These are phyloP conservation scores for Colletotrichum eleusines DNA, from an alignment of 2,329 filamentous ascomycete genomes.

Conservation along the genomic window DNA sequence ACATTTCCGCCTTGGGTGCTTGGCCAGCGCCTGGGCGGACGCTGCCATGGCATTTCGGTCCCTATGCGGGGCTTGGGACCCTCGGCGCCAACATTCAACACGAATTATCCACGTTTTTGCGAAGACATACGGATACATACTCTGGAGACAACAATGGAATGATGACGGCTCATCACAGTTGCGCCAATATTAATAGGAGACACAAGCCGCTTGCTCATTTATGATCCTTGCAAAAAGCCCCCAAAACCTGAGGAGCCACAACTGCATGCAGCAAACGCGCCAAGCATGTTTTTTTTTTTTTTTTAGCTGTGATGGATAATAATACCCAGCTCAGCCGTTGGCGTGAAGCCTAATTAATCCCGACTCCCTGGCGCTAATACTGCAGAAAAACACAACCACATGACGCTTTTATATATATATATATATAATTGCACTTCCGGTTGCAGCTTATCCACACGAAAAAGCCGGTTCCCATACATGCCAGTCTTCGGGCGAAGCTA, in stretches of 20 bases:
- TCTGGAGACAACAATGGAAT: not conserved
- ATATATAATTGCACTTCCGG: not conserved
- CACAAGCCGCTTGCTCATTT: not conserved
- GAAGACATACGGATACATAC: no score
- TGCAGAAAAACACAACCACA: not conserved
- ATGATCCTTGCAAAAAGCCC: not conserved
- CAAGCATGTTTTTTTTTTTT: not conserved
- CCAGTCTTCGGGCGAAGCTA: not conserved
- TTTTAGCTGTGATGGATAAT: no score
- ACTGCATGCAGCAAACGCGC: not conserved
- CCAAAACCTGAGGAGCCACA: not conserved
- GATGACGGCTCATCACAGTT: not conserved
- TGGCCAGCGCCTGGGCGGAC: constrained; percentile 36
- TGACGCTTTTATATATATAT: not conserved
- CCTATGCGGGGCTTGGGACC: no score
- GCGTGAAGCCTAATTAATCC: not conserved
- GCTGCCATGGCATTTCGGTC: constrained; percentile 32
- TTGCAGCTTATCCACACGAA: not conserved
- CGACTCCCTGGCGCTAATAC: not conserved
- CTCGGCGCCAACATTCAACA: not conserved
- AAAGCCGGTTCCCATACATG: not conserved
- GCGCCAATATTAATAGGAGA: not conserved
- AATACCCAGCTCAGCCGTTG: not conserved
- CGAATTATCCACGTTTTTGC: not conserved
- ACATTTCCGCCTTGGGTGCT: constrained; percentile 15